Conservation (phyloP, 2,329 filamentous ascomycete genomes). For the Fusarium armeniacum region DNA sequence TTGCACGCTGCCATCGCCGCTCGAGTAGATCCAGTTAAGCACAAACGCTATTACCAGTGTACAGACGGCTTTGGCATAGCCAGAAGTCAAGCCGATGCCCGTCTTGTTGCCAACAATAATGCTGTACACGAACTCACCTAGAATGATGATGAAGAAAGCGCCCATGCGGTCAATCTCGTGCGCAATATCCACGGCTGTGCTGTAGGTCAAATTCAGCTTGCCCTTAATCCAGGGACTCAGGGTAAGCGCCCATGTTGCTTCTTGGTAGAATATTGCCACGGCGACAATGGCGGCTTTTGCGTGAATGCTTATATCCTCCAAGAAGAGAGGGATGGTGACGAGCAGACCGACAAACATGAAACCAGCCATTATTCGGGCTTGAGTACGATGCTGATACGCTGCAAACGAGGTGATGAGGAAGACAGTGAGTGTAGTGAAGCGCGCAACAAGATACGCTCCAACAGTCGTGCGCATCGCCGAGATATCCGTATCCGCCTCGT, state of each 20-base stretch:
- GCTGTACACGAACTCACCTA: constrained; percentile 64
- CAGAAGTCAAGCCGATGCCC: constrained; percentile 59
- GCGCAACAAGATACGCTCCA: constrained; percentile 62
- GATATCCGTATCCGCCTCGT: constrained; percentile 59
- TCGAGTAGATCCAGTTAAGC: constrained; percentile 65
- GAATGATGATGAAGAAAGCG: constrained; percentile 66
- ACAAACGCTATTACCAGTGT: constrained; percentile 65
- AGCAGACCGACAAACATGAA: constrained; percentile 59
- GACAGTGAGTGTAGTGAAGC: constrained; percentile 58
- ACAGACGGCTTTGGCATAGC: constrained; percentile 62
- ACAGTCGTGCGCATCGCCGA: constrained; percentile 61
- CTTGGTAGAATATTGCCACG: constrained; percentile 59
- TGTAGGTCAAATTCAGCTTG: constrained; percentile 59
- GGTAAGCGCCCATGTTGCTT: constrained; percentile 60
- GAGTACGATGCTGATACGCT: constrained; percentile 62
- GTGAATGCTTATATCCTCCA: constrained; percentile 57
- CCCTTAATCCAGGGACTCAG: constrained; percentile 61
- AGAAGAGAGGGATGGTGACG: constrained; percentile 60
- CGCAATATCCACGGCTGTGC: constrained; percentile 63
- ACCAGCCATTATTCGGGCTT: constrained; percentile 60
- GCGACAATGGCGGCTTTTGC: constrained; percentile 60
- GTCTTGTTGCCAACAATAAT: constrained; percentile 63
- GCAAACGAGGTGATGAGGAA: constrained; percentile 61
- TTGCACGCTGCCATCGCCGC: constrained; percentile 61
- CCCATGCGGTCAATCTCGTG: constrained; percentile 66